Evolutionary conservation across 768 basidiomycete species (phyloP).

Genomic region (Lactifluus volemus): DNA sequence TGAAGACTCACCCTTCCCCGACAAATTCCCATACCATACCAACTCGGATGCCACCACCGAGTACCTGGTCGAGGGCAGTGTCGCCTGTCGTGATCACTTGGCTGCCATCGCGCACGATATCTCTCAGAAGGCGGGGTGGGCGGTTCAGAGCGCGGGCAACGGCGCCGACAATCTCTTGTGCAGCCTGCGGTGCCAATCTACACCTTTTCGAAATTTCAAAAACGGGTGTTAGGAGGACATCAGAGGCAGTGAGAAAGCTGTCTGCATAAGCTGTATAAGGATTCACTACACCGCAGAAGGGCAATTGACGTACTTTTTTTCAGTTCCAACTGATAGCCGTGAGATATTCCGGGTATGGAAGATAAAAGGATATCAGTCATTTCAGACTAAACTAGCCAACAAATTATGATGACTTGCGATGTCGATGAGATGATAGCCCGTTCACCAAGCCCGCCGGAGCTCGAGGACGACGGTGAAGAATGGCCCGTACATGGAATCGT

Average conservation of each 20-base stretch:
- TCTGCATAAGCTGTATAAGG: conserved; percentile 29
- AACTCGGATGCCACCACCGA: conserved; percentile 74
- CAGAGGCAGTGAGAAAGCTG: conserved; percentile 37
- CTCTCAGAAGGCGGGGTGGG: conserved; percentile 34
- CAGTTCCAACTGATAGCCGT: not conserved
- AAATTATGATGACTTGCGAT: not conserved
- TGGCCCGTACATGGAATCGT: conserved; percentile 20
- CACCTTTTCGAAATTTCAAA: conserved; percentile 51
- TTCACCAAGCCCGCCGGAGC: conserved; percentile 13
- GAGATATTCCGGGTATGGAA: conserved; percentile 11
- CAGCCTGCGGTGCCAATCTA: conserved; percentile 40
- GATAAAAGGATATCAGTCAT: conserved; percentile 10
- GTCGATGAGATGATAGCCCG: not conserved
- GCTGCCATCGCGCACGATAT: conserved; percentile 30
- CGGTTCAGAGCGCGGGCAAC: conserved; percentile 39
- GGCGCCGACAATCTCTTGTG: conserved; percentile 40
- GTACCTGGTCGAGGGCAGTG: conserved; percentile 47
- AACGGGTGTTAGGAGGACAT: conserved; percentile 41
- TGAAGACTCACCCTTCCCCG: conserved; percentile 67
- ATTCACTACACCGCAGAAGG: not conserved
- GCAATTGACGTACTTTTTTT: conserved; percentile 3
- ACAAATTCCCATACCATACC: conserved; percentile 83
- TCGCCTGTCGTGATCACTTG: conserved; percentile 71
- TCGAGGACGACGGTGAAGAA: conserved; percentile 12
- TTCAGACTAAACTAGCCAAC: not conserved